Evolutionary conservation across 495 filamentous ascomycete genomes (phyloP), one percentile per base, ranked within the genome.

Genomic region (Penicillium bialowiezense): DNA sequence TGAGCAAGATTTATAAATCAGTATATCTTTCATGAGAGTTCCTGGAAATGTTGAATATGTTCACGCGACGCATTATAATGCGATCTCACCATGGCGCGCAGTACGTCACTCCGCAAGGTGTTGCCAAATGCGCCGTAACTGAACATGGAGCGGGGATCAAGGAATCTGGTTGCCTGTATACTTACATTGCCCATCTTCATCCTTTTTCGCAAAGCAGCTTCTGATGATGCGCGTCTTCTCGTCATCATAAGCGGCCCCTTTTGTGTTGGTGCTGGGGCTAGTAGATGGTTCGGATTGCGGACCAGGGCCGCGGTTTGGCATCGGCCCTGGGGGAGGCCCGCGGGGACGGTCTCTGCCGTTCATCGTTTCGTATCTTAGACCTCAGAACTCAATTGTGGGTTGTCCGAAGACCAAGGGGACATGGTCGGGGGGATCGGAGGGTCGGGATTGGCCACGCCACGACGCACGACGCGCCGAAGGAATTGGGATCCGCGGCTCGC

Each of bases 191-290:
- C 89, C 90, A 67, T 91, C 88, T 28, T 76, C 77, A 60, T 97
- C 93, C 59, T 83, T 85, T 75, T 91, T 97, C 46, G 76, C 77
- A 69, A 96, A 98, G 69, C 89, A 96, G 60, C 88, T 96, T 50
- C 89, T 83, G 28, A 92, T 88, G 44, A 98, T 96, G 54, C 93
- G 79, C 66, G 76, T 80, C 79, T 96, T 96, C 74, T 97, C 93
- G 56, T 97, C 90, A 67, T 98, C 91, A 64, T 96, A 98, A 56
- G 80, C 79, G 71, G 96, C 89, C 7, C 92, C 92, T 65, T 89
- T 84, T 45, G 75, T 87, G 72, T 79, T 70, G 28, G 60, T 44
- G 35, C 51, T 55, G 24, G 71, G 66, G 26, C 58, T 63, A 6
- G 69, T 45, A 45, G 62, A 67, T 59, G 62, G 60, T 51, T 35